Evolutionary conservation across 345 rosid species (phyloP), one percentile per base, ranked within the genome.

Genomic region (Acer yangbiense): DNA sequence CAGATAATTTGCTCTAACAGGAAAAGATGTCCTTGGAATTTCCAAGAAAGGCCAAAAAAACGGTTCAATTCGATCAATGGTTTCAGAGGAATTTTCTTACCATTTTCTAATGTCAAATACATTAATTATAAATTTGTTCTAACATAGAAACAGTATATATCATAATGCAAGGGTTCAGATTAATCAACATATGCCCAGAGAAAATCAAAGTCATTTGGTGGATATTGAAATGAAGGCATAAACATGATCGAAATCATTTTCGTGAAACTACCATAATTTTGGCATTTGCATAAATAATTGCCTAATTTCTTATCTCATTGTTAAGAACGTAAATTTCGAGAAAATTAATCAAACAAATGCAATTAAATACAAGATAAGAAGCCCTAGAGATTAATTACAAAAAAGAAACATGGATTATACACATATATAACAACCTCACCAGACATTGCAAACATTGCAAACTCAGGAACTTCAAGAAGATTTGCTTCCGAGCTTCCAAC

Each of bases 381-480:
- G 20, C 21, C 69, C 82, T 76, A 78, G 58, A 68, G 77, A 77
- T 69, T 83, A 89, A 46, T 87, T 85, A 82, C 85, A 86, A 20
- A 61, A 27, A 57, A 25, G 63, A 74, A 75, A 69, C 57, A 35
- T 72, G 66, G 71, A 65, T 76, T 82, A 85, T 86, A 67, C 82
- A 84, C 85, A 58, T 69, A 46, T 46, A 35, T 44, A 71, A 79
- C 78, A 71, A 46, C 69, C 72, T 72, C 23, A 20, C 75, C 74
- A 65, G n/a, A 32, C 65, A 79, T 72, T 35, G 35, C 29, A 65
- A 32, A 32, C 35, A 3, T 32, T 32, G 39, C 14, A 18, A 75
- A 77, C 65, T 67, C 70, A 27, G 35, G 7, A 74, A 68, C 32
- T 41, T 64, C 73, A 48, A 23, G 71, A 68, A 64, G 43, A 71